Base-by-base conservation (phyloP, 2,329 filamentous ascomycete species). In the Aspergillus pseudoglaucus region DNA sequence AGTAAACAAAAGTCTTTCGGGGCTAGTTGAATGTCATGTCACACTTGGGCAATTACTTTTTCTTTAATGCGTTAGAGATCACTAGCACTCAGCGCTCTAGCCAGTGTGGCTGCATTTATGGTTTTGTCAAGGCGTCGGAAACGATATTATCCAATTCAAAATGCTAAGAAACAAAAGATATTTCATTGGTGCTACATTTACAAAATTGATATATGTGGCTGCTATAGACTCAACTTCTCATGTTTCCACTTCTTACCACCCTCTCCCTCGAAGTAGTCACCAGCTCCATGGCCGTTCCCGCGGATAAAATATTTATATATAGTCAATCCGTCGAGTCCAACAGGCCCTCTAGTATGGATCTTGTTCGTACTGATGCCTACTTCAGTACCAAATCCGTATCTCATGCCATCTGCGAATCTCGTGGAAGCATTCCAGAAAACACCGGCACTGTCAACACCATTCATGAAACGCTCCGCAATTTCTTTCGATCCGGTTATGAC, bases 351-450 rank as follows among this genome's bases (percentile, higher is more conserved):
- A 1, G 88, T 87, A 66, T 98, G 93, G 54, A 98, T 95, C 76
- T 97, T 98, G 76, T 96, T 98, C 44, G 93, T 98, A 73, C 88
- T 94, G 70, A 98, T 97, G 47, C 93, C 93, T 20, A 98, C 93
- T 72, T 98, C 93, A 0, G 93, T 97, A 42, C 93, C 93, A 70
- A 98, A 98, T 6, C 93, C 93, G 66, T 94, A 97, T 38, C 93
- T 80, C 87, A 95, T 96, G 6, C 93, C 93, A 67, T 98, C 93
- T 5, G 90, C 90, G 72, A 98, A 91, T 44, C 93, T 82, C 7
- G 89, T 95, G 20, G 88, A 94, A 6, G 90, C 88, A 66, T 98
- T 98, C 90, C 91, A 96, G 77, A 95, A 98, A 15, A 91, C 90
- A 45, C 90, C 91, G 0, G 90, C 87, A 23, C 89, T 88, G 71